Percentiles rank a stretch among this genome's conserved stretches.
Evolutionary conservation across 192 early-diverging fungal genomes (phyloP).

Genomic region (Backusella australiensis): DNA sequence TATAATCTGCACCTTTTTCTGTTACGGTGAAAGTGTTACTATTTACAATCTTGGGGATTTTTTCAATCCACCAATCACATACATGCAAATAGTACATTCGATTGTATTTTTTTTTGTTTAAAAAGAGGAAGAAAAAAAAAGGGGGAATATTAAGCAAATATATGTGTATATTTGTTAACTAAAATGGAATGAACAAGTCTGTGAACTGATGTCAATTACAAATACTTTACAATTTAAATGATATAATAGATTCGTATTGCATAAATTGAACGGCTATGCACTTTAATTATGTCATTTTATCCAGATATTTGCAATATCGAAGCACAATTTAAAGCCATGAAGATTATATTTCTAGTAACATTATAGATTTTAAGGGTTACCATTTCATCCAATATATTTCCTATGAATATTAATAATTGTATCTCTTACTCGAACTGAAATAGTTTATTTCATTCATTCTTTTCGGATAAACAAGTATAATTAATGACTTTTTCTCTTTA

Average conservation of each 20-base stretch:
- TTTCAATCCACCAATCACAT: not conserved
- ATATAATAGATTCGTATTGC: not conserved
- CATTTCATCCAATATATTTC: not conserved
- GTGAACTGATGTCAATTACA: not conserved
- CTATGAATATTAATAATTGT: not conserved
- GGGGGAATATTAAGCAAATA: not conserved
- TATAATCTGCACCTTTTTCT: not conserved
- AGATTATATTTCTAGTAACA: not conserved
- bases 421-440: no score
- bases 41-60: not conserved
- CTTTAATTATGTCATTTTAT: not conserved
- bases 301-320: not conserved
- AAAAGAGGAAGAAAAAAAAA: not conserved
- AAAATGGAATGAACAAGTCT: not conserved
- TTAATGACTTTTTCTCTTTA: no score
- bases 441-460: no score
- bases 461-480: no score
- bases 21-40: not conserved
- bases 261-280: not conserved
- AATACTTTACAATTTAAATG: not conserved
- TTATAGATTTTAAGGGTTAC: not conserved
- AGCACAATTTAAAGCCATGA: not conserved
- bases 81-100: not conserved
- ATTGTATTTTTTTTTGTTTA: not conserved
- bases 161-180: not conserved